Evolutionary conservation across 2,329 filamentous ascomycete genomes (phyloP), one percentile per base, ranked within the genome.

Genomic region (Gaeumannomyces sp.): DNA sequence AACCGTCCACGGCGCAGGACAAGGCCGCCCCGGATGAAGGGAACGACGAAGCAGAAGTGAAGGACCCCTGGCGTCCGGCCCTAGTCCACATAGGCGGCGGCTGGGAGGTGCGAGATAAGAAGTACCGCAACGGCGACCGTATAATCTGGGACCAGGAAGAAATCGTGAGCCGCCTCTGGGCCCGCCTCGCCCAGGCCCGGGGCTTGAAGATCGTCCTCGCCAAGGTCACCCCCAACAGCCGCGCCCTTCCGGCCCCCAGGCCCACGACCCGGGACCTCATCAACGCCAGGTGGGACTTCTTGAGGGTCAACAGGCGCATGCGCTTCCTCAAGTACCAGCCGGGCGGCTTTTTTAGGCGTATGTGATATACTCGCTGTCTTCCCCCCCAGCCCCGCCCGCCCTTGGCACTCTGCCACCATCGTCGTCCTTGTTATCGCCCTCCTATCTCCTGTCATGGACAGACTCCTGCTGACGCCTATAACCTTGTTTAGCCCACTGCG

Each of bases 81-180:
- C 81, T 91, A 74, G 81, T 93, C 65, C 89, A 89, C 72, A 74
- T 85, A 29, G 89, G 89, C 6, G 74, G 74, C 5, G 89, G 89
- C 3, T 77, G 73, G 65, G 87, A 94, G 75, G 75, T 79, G 3
- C 73, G 87, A 58, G 76, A 81, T 4, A 78, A 82, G 1, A 81
- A 85, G 11, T 85, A 85, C 61, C 82, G 91, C 22, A 88, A 90
- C 67, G 89, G 89, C 70, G 89, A 89, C n/a, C 83, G 91, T 3
- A 91, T 94, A 68, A 89, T 95, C 69, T 91, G 87, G 84, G 90
- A 95, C 71, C 76, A 83, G 19, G 78, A 81, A 61, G 83, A 84
- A 1, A 69, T 94, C 1, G 87, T 85, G 0, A 80, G 84, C 29
- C 83, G 85, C 28, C 70, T 95, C 0, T 89, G 89, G 82, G 78